Conservation (phyloP, 1,284 basidiomycete genomes). For the Ustilago xerochloae region DNA sequence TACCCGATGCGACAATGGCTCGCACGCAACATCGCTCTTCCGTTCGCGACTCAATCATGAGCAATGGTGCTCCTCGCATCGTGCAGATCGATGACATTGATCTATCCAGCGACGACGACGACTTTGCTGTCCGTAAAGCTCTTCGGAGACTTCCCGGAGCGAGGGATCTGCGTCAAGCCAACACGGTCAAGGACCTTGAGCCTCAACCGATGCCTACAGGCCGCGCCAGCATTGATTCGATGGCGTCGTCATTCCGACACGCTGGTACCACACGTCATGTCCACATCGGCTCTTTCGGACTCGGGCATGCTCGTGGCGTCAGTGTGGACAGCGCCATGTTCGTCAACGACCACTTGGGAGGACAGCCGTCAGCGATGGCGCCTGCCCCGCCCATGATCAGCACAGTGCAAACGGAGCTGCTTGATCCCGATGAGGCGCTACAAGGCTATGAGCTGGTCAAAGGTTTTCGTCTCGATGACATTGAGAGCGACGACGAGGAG, state of each 20-base stretch:
- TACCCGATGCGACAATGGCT: background rate
- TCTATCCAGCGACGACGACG: conserved; percentile 65
- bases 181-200: conserved; percentile 53
- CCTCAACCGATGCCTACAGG: conserved; percentile 10
- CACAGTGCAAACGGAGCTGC: conserved; percentile 56
- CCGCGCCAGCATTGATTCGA: conserved; percentile 52
- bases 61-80: conserved; percentile 49
- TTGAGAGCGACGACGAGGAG: conserved; percentile 61
- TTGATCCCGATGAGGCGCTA: conserved; percentile 62
- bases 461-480: conserved; percentile 56
- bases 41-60: conserved; percentile 26
- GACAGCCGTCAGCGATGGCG: background rate
- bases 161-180: conserved; percentile 59
- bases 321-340: conserved; percentile 37
- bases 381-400: conserved; percentile 43
- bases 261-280: conserved; percentile 16
- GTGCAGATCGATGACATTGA: conserved; percentile 66
- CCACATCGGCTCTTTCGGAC: conserved; percentile 25
- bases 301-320: conserved; percentile 25
- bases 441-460: conserved; percentile 63
- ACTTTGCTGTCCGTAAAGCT: conserved; percentile 58
- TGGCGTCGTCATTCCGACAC: conserved; percentile 41
- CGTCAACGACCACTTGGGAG: conserved; percentile 12
- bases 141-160: conserved; percentile 61
- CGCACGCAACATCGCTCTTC: conserved; percentile 11